Conservation (phyloP, 2,329 filamentous ascomycete genomes). For the Coniochaeta sp. region DNA sequence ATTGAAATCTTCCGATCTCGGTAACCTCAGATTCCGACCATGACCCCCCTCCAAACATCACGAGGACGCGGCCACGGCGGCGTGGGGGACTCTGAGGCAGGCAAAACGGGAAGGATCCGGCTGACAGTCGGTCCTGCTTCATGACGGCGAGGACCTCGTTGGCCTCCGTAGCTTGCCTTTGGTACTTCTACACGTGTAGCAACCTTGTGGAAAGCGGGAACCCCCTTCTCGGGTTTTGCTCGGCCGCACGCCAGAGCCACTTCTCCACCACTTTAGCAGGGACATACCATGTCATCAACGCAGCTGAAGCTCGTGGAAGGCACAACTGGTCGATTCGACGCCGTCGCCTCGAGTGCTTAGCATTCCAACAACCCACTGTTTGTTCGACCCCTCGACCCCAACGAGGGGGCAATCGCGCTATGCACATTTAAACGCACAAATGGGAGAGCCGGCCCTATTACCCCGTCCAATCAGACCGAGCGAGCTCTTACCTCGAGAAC, state of each 20-base stretch:
- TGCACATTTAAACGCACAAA: constrained; percentile 4
- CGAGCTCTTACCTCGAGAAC: neutral
- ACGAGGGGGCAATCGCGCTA: constrained; percentile 1
- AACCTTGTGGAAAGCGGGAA: neutral
- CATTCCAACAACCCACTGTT: neutral
- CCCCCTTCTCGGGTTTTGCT: neutral
- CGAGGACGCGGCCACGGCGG: neutral
- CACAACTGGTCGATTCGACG: neutral
- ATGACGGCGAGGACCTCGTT: neutral
- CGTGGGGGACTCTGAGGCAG: neutral
- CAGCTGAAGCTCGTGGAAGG: neutral
- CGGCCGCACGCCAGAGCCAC: neutral
- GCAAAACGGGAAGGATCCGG: neutral
- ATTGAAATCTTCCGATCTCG: neutral
- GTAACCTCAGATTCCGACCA: neutral
- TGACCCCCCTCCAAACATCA: neutral
- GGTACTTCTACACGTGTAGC: too few species aligned
- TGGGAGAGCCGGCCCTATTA: constrained; percentile 3
- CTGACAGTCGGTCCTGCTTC: neutral
- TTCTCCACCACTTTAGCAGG: neutral
- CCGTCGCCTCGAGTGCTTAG: neutral
- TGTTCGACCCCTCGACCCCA: too few species aligned
- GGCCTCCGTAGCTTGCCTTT: neutral
- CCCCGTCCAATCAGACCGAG: neutral
- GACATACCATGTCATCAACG: neutral